Percentiles rank a stretch among this genome's conserved stretches.
Evolutionary conservation across 169 alveolate genomes (phyloP).

Genomic region (Blepharisma undulans): DNA sequence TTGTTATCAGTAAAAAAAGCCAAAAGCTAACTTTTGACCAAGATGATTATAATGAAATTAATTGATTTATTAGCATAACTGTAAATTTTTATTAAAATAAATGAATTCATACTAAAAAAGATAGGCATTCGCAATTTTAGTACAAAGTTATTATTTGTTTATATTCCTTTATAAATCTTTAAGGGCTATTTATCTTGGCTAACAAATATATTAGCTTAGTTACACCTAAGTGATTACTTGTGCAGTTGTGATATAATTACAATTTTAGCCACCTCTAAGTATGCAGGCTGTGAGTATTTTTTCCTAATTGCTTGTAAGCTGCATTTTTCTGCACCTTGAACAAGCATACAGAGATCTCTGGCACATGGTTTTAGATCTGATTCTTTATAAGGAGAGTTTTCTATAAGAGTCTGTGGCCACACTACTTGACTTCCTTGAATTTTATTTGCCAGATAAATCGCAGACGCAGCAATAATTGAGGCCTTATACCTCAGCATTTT

Average conservation of each 20-base stretch:
- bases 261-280: conserved; percentile 62
- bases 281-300: conserved; percentile 73
- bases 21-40: not conserved
- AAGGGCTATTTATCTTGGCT: too few species aligned
- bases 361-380: conserved; percentile 70
- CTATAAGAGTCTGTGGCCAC: conserved; percentile 44
- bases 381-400: conserved; percentile 65
- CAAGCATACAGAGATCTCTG: conserved; percentile 65
- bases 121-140: not conserved
- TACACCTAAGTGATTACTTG: not conserved
- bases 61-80: not conserved
- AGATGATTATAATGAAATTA: not conserved
- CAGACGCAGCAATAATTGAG: conserved; percentile 77
- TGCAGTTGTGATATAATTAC: not conserved
- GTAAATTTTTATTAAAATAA: not conserved
- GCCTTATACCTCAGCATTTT: conserved; percentile 66
- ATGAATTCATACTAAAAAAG: not conserved
- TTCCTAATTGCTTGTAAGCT: conserved; percentile 71
- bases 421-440: conserved; percentile 52
- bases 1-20: not conserved
- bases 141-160: too few species aligned
- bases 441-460: conserved; percentile 73
- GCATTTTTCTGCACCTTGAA: conserved; percentile 64
- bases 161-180: too few species aligned
- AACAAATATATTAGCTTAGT: not conserved